These are phyloP conservation scores for Schizosaccharomyces osmophilus DNA, from an alignment of 805 yeast species.

Conservation along the genomic window DNA sequence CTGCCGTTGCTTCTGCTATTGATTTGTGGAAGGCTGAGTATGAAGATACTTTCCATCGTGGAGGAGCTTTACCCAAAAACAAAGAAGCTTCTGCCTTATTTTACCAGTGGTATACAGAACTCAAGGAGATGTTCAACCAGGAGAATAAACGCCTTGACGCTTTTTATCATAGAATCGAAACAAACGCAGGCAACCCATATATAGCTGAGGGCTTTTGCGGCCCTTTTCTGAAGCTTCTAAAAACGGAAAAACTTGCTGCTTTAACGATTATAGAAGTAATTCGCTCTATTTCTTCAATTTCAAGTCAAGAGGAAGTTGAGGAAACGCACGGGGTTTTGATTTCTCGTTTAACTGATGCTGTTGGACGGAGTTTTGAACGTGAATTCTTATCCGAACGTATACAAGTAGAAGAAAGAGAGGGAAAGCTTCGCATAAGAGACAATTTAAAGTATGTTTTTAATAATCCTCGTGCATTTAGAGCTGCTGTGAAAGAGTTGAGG, in stretches of 20 bases:
- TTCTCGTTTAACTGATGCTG: constrained; percentile 53
- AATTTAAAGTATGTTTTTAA: constrained; percentile 3
- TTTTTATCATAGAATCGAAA: constrained; percentile 11
- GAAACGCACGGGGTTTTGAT: constrained; percentile 50
- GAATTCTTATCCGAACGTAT: constrained; percentile 56
- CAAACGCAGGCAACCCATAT: constrained; percentile 7
- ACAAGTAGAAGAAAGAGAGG: constrained; percentile 21
- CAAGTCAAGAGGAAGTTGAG: no score
- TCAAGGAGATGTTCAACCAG: constrained; percentile 43
- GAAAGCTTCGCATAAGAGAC: not conserved
- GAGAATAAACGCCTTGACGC: constrained; percentile 36
- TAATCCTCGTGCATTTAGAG: not conserved
- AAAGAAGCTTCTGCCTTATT: constrained; percentile 45
- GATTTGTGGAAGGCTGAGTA: constrained; percentile 73
- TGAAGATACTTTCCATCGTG: constrained; percentile 38
- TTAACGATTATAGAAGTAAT: constrained; percentile 64
- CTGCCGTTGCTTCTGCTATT: constrained; percentile 64
- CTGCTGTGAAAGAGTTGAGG: not conserved
- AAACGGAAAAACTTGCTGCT: constrained; percentile 60
- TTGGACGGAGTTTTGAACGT: constrained; percentile 63
- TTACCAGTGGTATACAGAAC: constrained; percentile 61
- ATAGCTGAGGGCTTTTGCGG: constrained; percentile 24
- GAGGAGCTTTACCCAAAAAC: constrained; percentile 26
- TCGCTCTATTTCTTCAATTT: constrained; percentile 14
- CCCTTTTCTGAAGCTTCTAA: constrained; percentile 48